Base-by-base conservation (phyloP, 768 basidiomycete species). In the Tricholoma bakamatsutake region DNA sequence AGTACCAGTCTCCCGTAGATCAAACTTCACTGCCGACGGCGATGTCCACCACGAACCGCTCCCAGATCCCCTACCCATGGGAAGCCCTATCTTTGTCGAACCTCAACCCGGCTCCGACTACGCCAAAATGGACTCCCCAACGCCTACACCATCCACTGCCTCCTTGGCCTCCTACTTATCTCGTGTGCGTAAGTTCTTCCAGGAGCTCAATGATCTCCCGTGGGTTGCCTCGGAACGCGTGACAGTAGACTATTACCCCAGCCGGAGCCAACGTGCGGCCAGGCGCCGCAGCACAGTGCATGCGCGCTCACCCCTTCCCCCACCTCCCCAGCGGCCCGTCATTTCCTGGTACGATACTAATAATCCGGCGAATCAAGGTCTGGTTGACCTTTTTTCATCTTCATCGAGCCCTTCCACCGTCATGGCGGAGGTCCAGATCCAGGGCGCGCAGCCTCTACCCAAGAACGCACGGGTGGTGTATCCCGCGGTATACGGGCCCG, bases 81-180 rank as follows among this genome's bases (percentile, higher is more conserved):
- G 53, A 4, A 54, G 59, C 24, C 71, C 73, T 8, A 64, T 69
- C 18, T 64, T 58, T 24, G 61, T 67, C 13, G 59, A 65, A 12
- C 70, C 71, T 8, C 61, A 59, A 34, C 71, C 54, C 7, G 63
- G 67, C 15, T 60, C 63, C 13, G 72, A 75, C 57, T 73, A 73
- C 52, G 66, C 66, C 6, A 71, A 68, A 58, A 73, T 73, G 71
- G 60, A 62, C 6, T 60, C 66, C 11, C 67, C 67, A 8, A 40
- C 33, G 1, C 60, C 55, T 8, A 52, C 37, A 2, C 59, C 55
- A 5, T 63, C 64, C 15, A 66, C 67, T 24, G 57, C 59, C 57
- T 71, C 71, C 13, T 59, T 71, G 45, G 57, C 57, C 33, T 62
- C 68, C 24, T 67, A 67, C 57, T 37, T 70, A 52, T 59, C 62